Evolutionary conservation across 768 basidiomycete genomes (phyloP), one percentile per base, ranked within the genome.

Genomic region (Sporobolomyces phaffii): DNA sequence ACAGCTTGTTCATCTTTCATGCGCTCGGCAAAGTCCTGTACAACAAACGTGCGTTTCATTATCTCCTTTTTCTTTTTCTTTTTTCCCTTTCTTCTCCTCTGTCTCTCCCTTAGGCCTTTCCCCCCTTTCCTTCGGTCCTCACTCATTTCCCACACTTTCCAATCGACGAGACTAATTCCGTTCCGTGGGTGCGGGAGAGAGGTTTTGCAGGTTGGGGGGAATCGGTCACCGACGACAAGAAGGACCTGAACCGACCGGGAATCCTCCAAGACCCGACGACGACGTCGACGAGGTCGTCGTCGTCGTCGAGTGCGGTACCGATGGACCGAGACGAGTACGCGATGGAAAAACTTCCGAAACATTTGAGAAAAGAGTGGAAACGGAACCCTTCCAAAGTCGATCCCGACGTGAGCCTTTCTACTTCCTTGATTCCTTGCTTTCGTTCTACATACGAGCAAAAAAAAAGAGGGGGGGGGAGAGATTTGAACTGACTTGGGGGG

Each of bases 1-100:
- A 91, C 73, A 89, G 85, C 65, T 79, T 99, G 20, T 85, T 84
- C 14, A 78, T 99, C 56, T 99, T 99, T 76, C 96, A 97, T 78
- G 78, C 97, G 22, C 80, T 99, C 53, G 96, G 96, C 20, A 94
- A 90, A 79, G 84, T 98, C 1, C 77, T 98, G 52, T 98, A 96
- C 76, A 97, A 94, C 77, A 99, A 98, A 78, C 85, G 96, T 96
- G 43, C 22, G 72, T 43, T n/a, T n/a, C n/a, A n/a, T n/a, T n/a
- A n/a, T n/a, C n/a, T n/a, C n/a, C n/a, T n/a, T n/a, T n/a, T n/a
- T n/a, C n/a, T n/a, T n/a, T n/a, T n/a, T n/a, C n/a, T n/a, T n/a
- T n/a, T n/a, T n/a, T n/a, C n/a, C n/a, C n/a, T n/a, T n/a, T 41
- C 20, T 15, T 33, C 60, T 26, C 36, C 20, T 31, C 43, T 22